These are phyloP conservation scores for Corchorus olitorius DNA, from an alignment of 345 rosid genomes.

Conservation along the genomic window DNA sequence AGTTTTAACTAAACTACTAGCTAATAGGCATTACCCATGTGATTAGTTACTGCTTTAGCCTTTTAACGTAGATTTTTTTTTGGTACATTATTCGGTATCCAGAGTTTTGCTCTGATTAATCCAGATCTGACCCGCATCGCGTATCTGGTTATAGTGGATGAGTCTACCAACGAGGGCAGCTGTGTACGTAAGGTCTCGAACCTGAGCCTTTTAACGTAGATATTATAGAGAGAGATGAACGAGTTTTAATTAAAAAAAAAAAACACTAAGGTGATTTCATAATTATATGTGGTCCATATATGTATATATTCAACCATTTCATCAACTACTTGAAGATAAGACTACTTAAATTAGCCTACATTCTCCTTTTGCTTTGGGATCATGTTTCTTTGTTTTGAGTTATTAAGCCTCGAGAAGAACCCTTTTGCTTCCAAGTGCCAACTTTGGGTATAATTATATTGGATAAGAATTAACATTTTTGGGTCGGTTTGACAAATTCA, in stretches of 20 bases:
- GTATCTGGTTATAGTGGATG: too few relatives aligned
- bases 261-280: constrained; percentile 11
- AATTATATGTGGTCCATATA: constrained; percentile 27
- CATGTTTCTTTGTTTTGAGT: neutral
- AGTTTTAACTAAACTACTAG: neutral
- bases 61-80: neutral
- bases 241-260: neutral
- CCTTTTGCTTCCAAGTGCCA: neutral
- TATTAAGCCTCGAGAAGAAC: neutral
- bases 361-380: neutral
- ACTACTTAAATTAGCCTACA: neutral
- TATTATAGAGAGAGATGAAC: neutral
- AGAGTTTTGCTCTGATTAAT: too few relatives aligned
- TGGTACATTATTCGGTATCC: too few relatives aligned
- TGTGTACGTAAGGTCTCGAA: too few relatives aligned
- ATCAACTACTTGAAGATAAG: neutral
- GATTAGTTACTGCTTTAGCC: constrained; percentile 21
- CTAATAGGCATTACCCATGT: constrained; percentile 10
- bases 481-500: neutral
- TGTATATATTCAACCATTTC: neutral
- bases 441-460: neutral
- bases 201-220: neutral
- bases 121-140: too few relatives aligned
- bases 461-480: neutral
- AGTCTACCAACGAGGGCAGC: too few relatives aligned